Conservation (phyloP, 441 rosid genomes). For the Heliophila coronopifolia region DNA sequence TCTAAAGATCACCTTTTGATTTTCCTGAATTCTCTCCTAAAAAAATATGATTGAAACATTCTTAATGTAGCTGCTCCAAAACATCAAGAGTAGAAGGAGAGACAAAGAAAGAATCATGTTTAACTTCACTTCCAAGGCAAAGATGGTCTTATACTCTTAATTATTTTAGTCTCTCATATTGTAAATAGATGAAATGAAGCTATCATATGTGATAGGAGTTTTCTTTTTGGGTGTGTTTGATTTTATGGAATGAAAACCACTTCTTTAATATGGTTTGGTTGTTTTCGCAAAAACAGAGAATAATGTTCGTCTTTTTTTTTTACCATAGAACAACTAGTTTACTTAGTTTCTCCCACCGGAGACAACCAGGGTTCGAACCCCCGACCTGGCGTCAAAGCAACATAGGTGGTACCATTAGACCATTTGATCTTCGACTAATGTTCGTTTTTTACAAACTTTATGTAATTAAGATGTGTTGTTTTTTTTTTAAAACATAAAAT, state of each 20-base stretch:
- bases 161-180: not conserved
- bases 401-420: too few species aligned
- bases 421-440: too few species aligned
- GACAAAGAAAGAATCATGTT: slow-evolving; percentile 47
- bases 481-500: too few species aligned
- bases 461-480: too few species aligned
- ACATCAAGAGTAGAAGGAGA: slow-evolving; percentile 45
- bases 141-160: not conserved
- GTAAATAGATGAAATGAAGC: slow-evolving; percentile 25
- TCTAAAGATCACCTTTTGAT: not conserved
- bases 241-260: not conserved
- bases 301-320: too few species aligned
- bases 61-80: slow-evolving; percentile 59
- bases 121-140: slow-evolving; percentile 21
- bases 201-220: slow-evolving; percentile 1
- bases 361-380: too few species aligned
- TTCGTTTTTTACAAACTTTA: too few species aligned
- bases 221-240: not conserved
- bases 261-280: too few species aligned
- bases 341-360: too few species aligned
- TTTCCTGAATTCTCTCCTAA: not conserved
- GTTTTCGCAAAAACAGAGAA: too few species aligned
- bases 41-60: not conserved
- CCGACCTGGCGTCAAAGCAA: too few species aligned
- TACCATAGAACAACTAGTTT: too few species aligned